Conservation (phyloP, 2,329 filamentous ascomycete genomes). For the Ceratocystis colombiana region DNA sequence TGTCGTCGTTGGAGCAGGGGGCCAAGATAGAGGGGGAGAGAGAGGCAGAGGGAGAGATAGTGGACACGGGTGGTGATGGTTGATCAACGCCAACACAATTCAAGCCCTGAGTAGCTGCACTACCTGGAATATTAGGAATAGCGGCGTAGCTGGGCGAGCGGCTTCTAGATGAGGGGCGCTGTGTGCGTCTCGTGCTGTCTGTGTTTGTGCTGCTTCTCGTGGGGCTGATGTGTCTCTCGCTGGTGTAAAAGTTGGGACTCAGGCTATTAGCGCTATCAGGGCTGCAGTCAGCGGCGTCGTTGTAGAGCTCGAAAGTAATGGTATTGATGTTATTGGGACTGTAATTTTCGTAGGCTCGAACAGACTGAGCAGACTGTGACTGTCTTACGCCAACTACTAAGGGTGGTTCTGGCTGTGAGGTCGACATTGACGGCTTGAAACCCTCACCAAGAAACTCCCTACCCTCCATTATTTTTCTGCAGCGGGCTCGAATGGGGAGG, state of each 20-base stretch:
- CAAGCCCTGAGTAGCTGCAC: not conserved
- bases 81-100: not conserved
- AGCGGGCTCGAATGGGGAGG: constrained; percentile 23
- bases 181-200: too few species aligned
- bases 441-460: constrained; percentile 22
- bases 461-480: constrained; percentile 25
- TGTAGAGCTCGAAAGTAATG: constrained; percentile 10
- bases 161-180: constrained; percentile 22
- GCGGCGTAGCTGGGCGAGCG: constrained; percentile 23
- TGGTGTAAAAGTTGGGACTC: constrained; percentile 22
- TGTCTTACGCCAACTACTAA: constrained; percentile 19
- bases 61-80: not conserved
- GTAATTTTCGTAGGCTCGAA: constrained; percentile 18
- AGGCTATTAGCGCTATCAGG: constrained; percentile 18
- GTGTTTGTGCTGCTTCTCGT: constrained; percentile 5
- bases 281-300: constrained; percentile 15
- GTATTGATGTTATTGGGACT: constrained; percentile 16
- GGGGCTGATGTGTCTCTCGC: constrained; percentile 21
- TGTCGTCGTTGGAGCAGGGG: constrained; percentile 5
- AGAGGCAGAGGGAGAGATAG: constrained; percentile 5
- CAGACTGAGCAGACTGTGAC: constrained; percentile 10
- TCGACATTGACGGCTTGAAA: constrained; percentile 26
- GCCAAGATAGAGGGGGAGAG: not conserved
- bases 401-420: constrained; percentile 21
- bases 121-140: constrained; percentile 5